These are phyloP conservation scores for Pseudomonodictys pantanalensis DNA, from an alignment of 495 filamentous ascomycete genomes.

Conservation along the genomic window DNA sequence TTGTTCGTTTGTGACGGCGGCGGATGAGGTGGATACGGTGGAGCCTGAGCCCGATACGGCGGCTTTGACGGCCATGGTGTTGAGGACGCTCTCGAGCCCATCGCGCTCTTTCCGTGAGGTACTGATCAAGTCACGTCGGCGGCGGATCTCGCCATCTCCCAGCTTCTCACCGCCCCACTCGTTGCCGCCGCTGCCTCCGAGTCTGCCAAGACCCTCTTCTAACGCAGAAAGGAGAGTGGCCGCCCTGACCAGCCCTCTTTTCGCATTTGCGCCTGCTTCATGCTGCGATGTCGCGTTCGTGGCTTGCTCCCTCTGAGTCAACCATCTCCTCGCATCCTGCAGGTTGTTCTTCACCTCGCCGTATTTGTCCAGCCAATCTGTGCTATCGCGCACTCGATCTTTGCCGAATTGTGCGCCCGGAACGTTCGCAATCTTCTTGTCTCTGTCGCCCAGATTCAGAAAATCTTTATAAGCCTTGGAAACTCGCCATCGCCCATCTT, in stretches of 20 bases:
- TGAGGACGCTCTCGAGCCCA: conserved; percentile 75
- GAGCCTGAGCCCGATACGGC: conserved; percentile 4
- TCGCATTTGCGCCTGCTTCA: conserved; percentile 78
- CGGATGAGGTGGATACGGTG: conserved; percentile 25
- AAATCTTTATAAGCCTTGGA: conserved; percentile 82
- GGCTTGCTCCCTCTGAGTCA: conserved; percentile 75
- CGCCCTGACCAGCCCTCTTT: conserved; percentile 74
- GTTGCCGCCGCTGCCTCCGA: conserved; percentile 38
- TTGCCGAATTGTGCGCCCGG: conserved; percentile 42
- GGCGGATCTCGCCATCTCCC: conserved; percentile 82
- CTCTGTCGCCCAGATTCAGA: conserved; percentile 61
- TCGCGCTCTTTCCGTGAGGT: conserved; percentile 80
- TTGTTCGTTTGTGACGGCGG: conserved; percentile 37
- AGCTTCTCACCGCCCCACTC: conserved; percentile 49
- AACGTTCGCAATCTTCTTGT: conserved; percentile 44
- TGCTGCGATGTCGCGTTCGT: conserved; percentile 63
- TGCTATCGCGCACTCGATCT: conserved; percentile 57
- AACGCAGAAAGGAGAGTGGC: conserved; percentile 64
- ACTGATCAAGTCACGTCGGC: conserved; percentile 74
- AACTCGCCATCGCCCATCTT: conserved; percentile 81
- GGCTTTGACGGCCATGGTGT: conserved; percentile 63
- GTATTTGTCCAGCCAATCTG: conserved; percentile 83
- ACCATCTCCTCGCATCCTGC: conserved; percentile 73
- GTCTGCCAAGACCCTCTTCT: conserved; percentile 64
- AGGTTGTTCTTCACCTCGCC: conserved; percentile 76